phyloP scores from a whole-genome alignment of 306 rosid species.

The Hippophae rhamnoides region DNA sequence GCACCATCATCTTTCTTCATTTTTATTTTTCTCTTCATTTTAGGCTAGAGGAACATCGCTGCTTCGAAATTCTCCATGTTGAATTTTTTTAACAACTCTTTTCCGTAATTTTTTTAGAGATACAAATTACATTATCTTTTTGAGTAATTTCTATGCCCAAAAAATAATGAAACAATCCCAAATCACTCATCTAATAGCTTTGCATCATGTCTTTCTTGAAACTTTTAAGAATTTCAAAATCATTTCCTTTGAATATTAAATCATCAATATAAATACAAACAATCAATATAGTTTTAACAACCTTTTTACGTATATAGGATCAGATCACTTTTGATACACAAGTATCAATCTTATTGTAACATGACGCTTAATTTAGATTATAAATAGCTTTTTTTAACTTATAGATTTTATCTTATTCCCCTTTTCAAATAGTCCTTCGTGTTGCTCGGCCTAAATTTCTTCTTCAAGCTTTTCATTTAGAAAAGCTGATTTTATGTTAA shows the following conservation, averaged over 20 bases:
- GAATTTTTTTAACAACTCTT: neutral
- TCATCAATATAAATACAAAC: neutral
- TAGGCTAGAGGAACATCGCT: neutral
- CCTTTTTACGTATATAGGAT: slow-evolving; percentile 1
- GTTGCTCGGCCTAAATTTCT: neutral
- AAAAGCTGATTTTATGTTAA: neutral
- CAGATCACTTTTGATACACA: neutral
- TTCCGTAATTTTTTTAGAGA: neutral
- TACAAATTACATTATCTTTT: neutral
- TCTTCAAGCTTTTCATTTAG: neutral
- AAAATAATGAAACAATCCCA: slow-evolving; percentile 10
- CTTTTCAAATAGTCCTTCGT: neutral
- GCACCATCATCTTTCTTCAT: neutral
- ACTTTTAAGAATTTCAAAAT: neutral
- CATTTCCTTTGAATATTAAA: neutral
- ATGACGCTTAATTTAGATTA: neutral
- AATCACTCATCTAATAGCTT: neutral
- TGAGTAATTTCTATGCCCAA: neutral
- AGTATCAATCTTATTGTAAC: neutral
- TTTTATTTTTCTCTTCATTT: neutral
- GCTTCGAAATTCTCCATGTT: neutral
- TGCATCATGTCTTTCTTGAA: neutral
- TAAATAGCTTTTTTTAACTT: too few relatives aligned
- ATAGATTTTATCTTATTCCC: neutral
- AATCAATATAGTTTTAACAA: neutral